Base-by-base conservation (phyloP, 768 basidiomycete species). In the Rhodotorula toruloides region DNA sequence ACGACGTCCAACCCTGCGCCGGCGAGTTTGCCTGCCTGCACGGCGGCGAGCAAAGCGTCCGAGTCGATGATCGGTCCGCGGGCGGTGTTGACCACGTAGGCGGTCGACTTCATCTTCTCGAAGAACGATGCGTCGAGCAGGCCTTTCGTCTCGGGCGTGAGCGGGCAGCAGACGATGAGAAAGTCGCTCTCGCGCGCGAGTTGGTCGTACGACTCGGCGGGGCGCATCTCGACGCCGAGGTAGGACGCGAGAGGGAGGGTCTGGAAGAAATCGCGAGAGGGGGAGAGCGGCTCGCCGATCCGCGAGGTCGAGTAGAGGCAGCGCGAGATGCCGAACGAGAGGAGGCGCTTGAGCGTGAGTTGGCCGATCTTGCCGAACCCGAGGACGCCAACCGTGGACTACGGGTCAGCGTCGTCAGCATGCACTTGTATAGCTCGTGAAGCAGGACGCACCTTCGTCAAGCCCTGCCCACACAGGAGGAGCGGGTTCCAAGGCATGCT, bases 1-100 rank as follows among this genome's bases (percentile, higher is more conserved):
- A 97, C 85, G 42, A 98, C 94, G 76, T 99, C 94, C 17, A 99
- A 73, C 0, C 91, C 94, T 0, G 96, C 96, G 31, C 86, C 92
- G 82, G 87, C 93, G 31, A 99, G 88, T 84, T 87, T 86, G 5
- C 82, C 83, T 66, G 87, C 84, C 52, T 80, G 76, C 48, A 98
- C 78, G 4, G 93, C 94, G 66, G 82, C 84, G 4, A 87, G 88
- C 14, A 99, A 82, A 19, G 93, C 94, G 54, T 88, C 85, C 1
- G 89, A 90, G 76, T 99, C 91, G 12, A 99, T 89, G 21, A 97
- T 78, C 1, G 89, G 85, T 8, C 94, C 94, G 34, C 94, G 81
- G 19, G 85, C 84, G 3, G 87, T 83, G 75, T 99, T 99, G 50
- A 98, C 86, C 27, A 99, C 77, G 39, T 97, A 82, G 3, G 85